Base-by-base conservation (phyloP, 345 rosid genomes). In the Melaleuca alternifolia region DNA sequence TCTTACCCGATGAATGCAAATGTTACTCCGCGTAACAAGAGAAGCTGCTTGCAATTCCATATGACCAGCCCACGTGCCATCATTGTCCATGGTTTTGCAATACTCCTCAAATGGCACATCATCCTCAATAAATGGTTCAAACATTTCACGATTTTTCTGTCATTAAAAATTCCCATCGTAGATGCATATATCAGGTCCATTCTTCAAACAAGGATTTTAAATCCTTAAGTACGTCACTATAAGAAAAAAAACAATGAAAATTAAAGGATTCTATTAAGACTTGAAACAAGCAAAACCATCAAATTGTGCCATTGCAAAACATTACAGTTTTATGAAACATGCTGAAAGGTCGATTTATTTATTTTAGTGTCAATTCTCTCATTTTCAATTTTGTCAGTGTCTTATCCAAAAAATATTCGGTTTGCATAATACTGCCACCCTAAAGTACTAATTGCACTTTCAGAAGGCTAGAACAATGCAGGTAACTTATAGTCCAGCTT, bases 11-110 rank as follows among this genome's bases (percentile, higher is more conserved):
- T 97, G 98, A 85, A 97, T 94, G 92, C 98, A 97, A 77, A 94
- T 94, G 88, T 97, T 97, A 91, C 93, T 86, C 59, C 54, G 93
- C 1, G 96, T 94, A 86, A 96, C 98, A 87, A 96, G 98, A 87
- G 99, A 97, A 90, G 97, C 95, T 82, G 99, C 98, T 76, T 96
- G 99, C 89, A 96, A 86, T 86, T 97, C 99, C 97, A 97, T 95
- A 89, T 97, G 95, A 84, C 99, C 98, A 53, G 98, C 98, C 98
- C 98, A 97, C 37, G 98, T 93, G 53, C 98, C 98, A 91, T 97
- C 99, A 48, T 91, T 91, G 76, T 93, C 95, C 99, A 96, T 96
- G 77, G 92, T 92, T 87, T 89, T 93, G 86, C 97, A 94, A 82
- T 97, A 97, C 79, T 97, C 98, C 79, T 94, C 97, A 89, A 96